Percentiles rank a stretch among this genome's conserved stretches.
These are phyloP conservation scores for Penicillium desertorum DNA, from an alignment of 495 filamentous ascomycete genomes.

Conservation along the genomic window DNA sequence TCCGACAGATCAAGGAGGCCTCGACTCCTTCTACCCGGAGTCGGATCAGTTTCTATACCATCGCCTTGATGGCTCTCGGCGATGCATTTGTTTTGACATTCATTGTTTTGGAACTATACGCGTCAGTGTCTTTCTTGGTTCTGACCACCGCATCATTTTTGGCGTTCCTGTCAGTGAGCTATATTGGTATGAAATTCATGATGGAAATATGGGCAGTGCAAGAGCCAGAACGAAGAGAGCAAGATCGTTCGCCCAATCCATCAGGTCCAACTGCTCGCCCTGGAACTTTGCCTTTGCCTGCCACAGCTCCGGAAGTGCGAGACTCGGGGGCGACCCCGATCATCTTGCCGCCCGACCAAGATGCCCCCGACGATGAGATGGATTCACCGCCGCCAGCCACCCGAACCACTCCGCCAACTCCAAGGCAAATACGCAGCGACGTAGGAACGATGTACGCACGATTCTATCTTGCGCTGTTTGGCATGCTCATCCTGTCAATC, in stretches of 20 bases:
- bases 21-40: conserved; percentile 93
- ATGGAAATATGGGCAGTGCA: conserved; percentile 86
- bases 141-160: conserved; percentile 69
- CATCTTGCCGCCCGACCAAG: conserved; percentile 83
- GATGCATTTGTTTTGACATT: conserved; percentile 71
- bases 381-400: conserved; percentile 28
- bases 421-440: conserved; percentile 49
- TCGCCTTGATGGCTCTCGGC: conserved; percentile 79
- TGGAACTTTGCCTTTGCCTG: conserved; percentile 61
- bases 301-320: conserved; percentile 51
- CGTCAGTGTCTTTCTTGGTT: conserved; percentile 65
- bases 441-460: conserved; percentile 76
- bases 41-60: conserved; percentile 85
- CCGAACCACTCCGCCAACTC: conserved; percentile 31
- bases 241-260: conserved; percentile 36
- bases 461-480: conserved; percentile 71
- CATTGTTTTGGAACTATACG: conserved; percentile 62
- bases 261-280: conserved; percentile 29
- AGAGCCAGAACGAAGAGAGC: conserved; percentile 72
- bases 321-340: conserved; percentile 60
- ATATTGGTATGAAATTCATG: conserved; percentile 79
- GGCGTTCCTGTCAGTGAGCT: conserved; percentile 68
- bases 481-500: conserved; percentile 69
- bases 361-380: conserved; percentile 50
- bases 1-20: conserved; percentile 85